These are phyloP conservation scores for Mortierella sp. DNA, from an alignment of 371 early-diverging fungal species.

Conservation along the genomic window DNA sequence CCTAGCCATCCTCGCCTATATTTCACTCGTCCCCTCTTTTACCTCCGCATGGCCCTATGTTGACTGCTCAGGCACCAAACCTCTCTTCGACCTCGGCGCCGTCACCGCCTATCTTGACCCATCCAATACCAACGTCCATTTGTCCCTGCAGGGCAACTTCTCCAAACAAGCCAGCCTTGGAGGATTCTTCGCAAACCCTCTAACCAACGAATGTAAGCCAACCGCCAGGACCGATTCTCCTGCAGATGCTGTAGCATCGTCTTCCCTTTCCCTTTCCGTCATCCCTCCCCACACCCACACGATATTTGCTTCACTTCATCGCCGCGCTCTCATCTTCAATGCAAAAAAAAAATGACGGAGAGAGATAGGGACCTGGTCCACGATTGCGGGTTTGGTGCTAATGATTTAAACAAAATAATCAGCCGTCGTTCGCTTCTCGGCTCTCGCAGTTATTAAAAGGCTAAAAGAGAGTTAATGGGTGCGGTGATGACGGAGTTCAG, in stretches of 20 bases:
- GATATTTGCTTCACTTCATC: not conserved
- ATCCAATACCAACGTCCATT: conserved; percentile 11
- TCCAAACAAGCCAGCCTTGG: not conserved
- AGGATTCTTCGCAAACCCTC: not conserved
- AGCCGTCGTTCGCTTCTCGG: not conserved
- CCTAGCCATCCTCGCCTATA: conserved; percentile 14
- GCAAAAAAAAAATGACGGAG: not conserved
- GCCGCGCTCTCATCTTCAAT: not conserved
- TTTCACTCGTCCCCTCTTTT: not conserved
- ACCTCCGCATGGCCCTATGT: conserved; percentile 52
- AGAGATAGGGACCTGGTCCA: not conserved
- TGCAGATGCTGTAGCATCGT: not conserved
- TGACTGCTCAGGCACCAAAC: conserved; percentile 38
- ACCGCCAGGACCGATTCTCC: not conserved
- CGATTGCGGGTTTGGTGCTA: not conserved
- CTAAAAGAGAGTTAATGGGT: not conserved
- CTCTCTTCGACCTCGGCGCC: conserved; percentile 25
- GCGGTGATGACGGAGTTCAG: not conserved
- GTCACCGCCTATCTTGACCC: conserved; percentile 38
- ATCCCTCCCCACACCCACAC: not conserved
- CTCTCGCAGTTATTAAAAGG: conserved; percentile 2
- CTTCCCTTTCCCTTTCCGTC: not conserved
- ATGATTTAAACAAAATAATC: not conserved
- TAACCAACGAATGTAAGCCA: conserved; percentile 41
- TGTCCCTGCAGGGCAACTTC: conserved; percentile 42